Base-by-base conservation (phyloP, 192 early-diverging fungal genomes). In the Kappamyces sp. region DNA sequence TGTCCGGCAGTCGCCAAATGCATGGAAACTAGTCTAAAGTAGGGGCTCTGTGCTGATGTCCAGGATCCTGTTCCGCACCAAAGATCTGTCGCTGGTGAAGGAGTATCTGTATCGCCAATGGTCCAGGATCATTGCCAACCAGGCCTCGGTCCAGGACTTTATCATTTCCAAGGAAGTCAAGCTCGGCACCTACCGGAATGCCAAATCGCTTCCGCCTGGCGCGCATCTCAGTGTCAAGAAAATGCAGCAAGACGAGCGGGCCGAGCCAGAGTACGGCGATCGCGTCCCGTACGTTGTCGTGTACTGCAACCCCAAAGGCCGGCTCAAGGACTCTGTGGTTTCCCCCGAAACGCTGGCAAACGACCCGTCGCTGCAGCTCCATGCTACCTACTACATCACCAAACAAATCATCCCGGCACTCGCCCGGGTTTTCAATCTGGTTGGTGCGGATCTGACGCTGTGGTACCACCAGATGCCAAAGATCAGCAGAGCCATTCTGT, bases 161-260 rank as follows among this genome's bases (percentile, higher is more conserved):
- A 87, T 93, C 49, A 90, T 95, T 63, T 84, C 91, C 8, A 93
- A 89, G 64, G 91, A 89, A 66, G 89, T 93, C 15, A 83, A 84
- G 30, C 65, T 91, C 54, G 86, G 88, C 1, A 70, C 72, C 8
- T 95, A 96, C 64, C 41, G 33, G 9, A 32, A 29, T 11, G 34
- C 33, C 5, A 38, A 12, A 0, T 37, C 8, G 33, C 78, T 83
- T 34, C 86, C 89, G 22, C 86, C 88, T 6, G 84, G 89, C 4
- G 91, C 85, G 7, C 63, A 81, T n/a, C 72, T 94, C 32, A 75
- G 83, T 47, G 71, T 62, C n/a, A 67, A 81, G 30, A 71, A 67
- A 34, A 90, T 93, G 82, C 64, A 73, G 38, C 41, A 63, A 5
- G 88, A 93, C 66, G 76, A 72, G n/a, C 67, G 87, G 0, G 68